Evolutionary conservation across 2,329 filamentous ascomycete species (phyloP), one percentile per base, ranked within the genome.

Genomic region (Monilinia fructicola): DNA sequence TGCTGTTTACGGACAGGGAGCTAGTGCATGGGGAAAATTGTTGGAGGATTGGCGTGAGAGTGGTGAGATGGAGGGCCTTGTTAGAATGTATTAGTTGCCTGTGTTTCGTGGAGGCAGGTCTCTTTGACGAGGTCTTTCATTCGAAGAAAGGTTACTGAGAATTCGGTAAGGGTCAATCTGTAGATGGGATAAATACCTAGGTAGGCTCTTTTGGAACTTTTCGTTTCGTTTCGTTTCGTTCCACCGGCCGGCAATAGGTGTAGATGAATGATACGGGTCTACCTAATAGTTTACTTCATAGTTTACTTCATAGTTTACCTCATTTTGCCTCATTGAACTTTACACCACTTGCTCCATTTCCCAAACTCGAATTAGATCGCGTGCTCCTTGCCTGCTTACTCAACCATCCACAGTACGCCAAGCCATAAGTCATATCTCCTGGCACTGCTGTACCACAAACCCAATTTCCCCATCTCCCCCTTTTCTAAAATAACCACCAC

Each of bases 11-110:
- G 56, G 56, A 23, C 18, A 23, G 10, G 64, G 64, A 21, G 64
- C 64, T 14, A 66, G 58, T 46, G 64, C 46, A 10, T 66, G 64
- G 64, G 56, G 44, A 7, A 62, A 63, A 9, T 42, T 66, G 38
- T 62, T 66, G 55, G 46, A 44, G 48, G 48, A 61, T 31, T 66
- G 64, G 64, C 50, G 56, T 4, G 23, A 23, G 18, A 28, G 46
- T 9, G 64, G 64, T 7, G 31, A 50, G 26, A 66, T 66, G 64
- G 48, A 44, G 26, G 64, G 64, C 5, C 40, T 66, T 16, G 40
- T 62, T 7, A 66, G 40, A 38, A 48, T 35, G n/a, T 44, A n/a
- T 54, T 61, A 48, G 40, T 21, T 11, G 16, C 42, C 42, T 44
- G 40, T 14, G 16, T 16, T 11, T 50, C 7, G 28, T 18, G 5